phyloP scores from a whole-genome alignment of 306 rosid genomes.

The Malus orientalis region DNA sequence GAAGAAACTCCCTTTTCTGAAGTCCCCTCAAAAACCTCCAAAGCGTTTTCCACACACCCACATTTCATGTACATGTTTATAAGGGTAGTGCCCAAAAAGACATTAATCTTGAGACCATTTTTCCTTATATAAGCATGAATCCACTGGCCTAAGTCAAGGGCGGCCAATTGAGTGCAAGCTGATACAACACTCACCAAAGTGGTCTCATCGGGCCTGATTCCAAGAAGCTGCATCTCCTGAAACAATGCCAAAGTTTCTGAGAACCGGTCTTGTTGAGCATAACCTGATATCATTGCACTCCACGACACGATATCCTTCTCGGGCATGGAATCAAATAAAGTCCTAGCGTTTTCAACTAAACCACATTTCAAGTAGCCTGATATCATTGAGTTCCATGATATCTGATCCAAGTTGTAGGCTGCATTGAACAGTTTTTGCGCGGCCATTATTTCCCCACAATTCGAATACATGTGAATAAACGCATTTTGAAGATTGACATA shows the following conservation, averaged over 20 bases:
- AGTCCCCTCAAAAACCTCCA: slow-evolving; percentile 52
- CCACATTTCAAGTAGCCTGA: slow-evolving; percentile 68
- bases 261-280: slow-evolving; percentile 51
- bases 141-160: slow-evolving; percentile 70
- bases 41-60: slow-evolving; percentile 62
- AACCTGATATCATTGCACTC: slow-evolving; percentile 81
- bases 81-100: slow-evolving; percentile 36
- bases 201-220: slow-evolving; percentile 55
- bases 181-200: slow-evolving; percentile 66
- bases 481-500: slow-evolving; percentile 74
- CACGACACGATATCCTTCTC: slow-evolving; percentile 65
- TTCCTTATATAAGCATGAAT: slow-evolving; percentile 64
- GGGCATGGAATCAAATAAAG: slow-evolving; percentile 59
- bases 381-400: slow-evolving; percentile 88
- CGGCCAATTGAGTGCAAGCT: slow-evolving; percentile 63
- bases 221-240: slow-evolving; percentile 58
- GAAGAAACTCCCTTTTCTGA: slow-evolving; percentile 61
- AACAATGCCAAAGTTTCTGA: slow-evolving; percentile 58
- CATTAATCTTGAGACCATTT: slow-evolving; percentile 21
- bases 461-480: slow-evolving; percentile 60
- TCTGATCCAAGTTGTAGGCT: slow-evolving; percentile 45
- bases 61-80: slow-evolving; percentile 61
- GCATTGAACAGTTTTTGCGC: slow-evolving; percentile 44
- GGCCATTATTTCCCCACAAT: slow-evolving; percentile 44
- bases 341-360: slow-evolving; percentile 44